Evolutionary conservation across 1,284 basidiomycete genomes (phyloP).

Genomic region (Dichomitus squalens): DNA sequence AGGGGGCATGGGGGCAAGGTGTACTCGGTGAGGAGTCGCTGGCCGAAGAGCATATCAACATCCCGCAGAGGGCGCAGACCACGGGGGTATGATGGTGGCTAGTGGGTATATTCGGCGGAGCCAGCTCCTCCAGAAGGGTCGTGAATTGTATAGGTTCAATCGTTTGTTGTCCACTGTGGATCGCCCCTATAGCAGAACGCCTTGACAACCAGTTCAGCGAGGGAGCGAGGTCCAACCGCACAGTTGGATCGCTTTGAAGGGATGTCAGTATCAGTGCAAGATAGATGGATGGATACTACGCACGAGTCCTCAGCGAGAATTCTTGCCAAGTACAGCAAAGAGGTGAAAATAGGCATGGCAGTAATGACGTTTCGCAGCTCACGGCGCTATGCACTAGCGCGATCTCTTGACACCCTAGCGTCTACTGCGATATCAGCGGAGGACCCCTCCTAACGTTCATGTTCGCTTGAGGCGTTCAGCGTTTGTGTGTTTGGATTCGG

Average conservation of each 20-base stretch:
- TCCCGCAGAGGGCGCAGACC: conserved; percentile 78
- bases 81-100: conserved; percentile 38
- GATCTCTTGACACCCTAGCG: no score
- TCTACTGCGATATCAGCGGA: no score
- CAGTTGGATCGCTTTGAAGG: conserved; percentile 77
- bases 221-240: conserved; percentile 92
- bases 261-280: conserved; percentile 17
- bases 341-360: conserved; percentile 70
- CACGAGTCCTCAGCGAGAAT: conserved; percentile 87
- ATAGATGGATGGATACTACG: conserved; percentile 38
- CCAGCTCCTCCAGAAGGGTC: conserved; percentile 54
- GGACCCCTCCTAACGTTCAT: no score
- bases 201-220: conserved; percentile 93
- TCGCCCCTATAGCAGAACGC: conserved; percentile 83
- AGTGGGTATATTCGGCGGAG: conserved; percentile 48
- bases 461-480: no score
- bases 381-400: no score
- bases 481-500: no score
- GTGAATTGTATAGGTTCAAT: conserved; percentile 82
- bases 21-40: conserved; percentile 23
- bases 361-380: no score
- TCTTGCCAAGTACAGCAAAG: conserved; percentile 84
- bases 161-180: conserved; percentile 85
- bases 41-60: conserved; percentile 42
- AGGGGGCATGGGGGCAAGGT: no score